Conservation (phyloP, 78 protist species). For the Anaeramoeba flamelloides region DNA sequence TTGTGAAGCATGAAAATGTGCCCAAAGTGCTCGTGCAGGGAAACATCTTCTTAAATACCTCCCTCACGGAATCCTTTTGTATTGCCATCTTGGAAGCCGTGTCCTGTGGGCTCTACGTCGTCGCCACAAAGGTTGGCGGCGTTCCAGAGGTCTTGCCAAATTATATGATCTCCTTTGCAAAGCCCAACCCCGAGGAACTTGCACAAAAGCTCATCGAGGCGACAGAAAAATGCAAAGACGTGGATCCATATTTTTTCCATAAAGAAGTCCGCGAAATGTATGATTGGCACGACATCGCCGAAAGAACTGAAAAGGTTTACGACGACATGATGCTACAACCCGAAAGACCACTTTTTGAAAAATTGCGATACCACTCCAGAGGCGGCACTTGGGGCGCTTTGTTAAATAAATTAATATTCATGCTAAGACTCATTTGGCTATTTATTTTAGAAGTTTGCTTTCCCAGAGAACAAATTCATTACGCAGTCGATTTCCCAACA, state of each 20-base stretch:
- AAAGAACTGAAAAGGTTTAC: background rate
- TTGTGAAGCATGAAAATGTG: constrained; percentile 56
- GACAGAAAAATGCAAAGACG: background rate
- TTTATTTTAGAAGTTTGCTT: no score
- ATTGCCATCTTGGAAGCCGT: constrained; percentile 94
- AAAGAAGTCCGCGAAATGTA: background rate
- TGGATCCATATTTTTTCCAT: background rate
- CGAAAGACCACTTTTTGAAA: no score
- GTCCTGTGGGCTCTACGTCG: constrained; percentile 35
- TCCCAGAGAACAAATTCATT: no score
- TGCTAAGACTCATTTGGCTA: no score
- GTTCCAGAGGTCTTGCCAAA: background rate
- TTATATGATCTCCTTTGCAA: background rate
- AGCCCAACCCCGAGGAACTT: background rate
- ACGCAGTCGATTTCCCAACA: no score
- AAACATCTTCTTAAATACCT: constrained; percentile 79
- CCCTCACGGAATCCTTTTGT: constrained; percentile 94
- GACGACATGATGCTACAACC: no score
- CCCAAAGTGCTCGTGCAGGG: constrained; percentile 56
- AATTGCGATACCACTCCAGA: no score
- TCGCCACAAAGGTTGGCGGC: constrained; percentile 20
- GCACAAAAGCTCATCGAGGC: background rate
- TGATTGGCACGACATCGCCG: background rate
- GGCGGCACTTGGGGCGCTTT: no score
- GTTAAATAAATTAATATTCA: no score